Percentiles rank a stretch among this genome's conserved stretches.
Evolutionary conservation across 768 basidiomycete species (phyloP).

Genomic region (Floccularia luteovirens): DNA sequence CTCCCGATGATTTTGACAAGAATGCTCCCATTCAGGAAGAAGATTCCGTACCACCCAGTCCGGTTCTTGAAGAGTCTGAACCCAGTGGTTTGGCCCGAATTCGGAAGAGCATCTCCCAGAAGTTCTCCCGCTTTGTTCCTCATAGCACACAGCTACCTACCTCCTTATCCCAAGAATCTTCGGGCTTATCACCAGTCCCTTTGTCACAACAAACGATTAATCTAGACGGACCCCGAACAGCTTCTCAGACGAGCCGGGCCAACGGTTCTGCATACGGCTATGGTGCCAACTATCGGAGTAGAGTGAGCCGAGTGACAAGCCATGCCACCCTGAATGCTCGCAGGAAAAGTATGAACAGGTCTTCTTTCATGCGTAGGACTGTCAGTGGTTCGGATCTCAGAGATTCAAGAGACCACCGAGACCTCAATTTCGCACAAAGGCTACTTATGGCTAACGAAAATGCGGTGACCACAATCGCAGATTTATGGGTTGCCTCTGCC

Average conservation of each 20-base stretch:
- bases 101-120: slow-evolving; percentile 41
- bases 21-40: slow-evolving; percentile 63
- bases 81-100: slow-evolving; percentile 31
- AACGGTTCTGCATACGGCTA: slow-evolving; percentile 84
- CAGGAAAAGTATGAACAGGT: slow-evolving; percentile 48
- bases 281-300: slow-evolving; percentile 44
- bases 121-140: slow-evolving; percentile 42
- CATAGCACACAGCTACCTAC: slow-evolving; percentile 24
- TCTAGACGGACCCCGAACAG: slow-evolving; percentile 37
- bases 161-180: slow-evolving; percentile 18
- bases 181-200: slow-evolving; percentile 35
- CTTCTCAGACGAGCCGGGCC: slow-evolving; percentile 49
- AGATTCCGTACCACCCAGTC: slow-evolving; percentile 36
- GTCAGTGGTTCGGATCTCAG: slow-evolving; percentile 43
- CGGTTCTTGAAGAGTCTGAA: slow-evolving; percentile 35
- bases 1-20: slow-evolving; percentile 59
- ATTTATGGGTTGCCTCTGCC: slow-evolving; percentile 96
- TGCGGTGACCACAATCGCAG: slow-evolving; percentile 89
- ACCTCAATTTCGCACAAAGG: slow-evolving; percentile 81
- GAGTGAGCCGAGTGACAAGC: slow-evolving; percentile 47
- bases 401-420: slow-evolving; percentile 32
- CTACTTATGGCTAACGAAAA: slow-evolving; percentile 91
- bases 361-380: slow-evolving; percentile 42
- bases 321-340: slow-evolving; percentile 34
- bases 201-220: slow-evolving; percentile 31